Percentiles rank a stretch among this genome's conserved stretches.
Evolutionary conservation across 257 asterid genomes (phyloP).

Genomic region (Salvia splendens): DNA sequence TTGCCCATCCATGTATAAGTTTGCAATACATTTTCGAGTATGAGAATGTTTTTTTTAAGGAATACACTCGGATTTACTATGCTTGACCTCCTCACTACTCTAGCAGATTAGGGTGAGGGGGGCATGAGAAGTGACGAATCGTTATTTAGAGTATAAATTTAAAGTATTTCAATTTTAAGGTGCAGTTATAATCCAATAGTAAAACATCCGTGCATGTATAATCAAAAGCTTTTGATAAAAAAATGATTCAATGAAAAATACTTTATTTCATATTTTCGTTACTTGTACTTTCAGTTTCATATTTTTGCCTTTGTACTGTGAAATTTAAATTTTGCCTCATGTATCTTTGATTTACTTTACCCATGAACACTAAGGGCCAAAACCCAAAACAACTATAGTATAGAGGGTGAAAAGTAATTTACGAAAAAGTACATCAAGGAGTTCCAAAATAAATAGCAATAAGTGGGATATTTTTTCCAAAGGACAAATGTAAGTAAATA

Average conservation of each 20-base stretch:
- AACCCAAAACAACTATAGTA: not conserved
- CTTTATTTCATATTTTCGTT: not conserved
- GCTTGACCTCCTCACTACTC: no score
- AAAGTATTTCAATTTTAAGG: not conserved
- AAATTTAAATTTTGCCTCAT: not conserved
- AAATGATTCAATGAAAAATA: no score
- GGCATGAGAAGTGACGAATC: no score
- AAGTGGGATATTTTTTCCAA: not conserved
- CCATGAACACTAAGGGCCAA: not conserved
- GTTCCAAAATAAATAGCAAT: not conserved
- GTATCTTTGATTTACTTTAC: not conserved
- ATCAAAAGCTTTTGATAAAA: not conserved
- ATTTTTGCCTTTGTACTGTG: not conserved
- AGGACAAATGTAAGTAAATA: no score
- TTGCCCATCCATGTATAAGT: no score
- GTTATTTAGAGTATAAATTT: no score
- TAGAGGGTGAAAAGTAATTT: not conserved
- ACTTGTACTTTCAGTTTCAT: not conserved
- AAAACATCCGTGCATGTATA: not conserved
- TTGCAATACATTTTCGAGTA: no score
- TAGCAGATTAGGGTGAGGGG: no score
- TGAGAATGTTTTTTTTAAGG: no score
- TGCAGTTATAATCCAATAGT: not conserved
- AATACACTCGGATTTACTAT: no score
- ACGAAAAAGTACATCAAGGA: not conserved